A percentile compares a stretch with the other conserved stretches of the same genome.
phyloP scores from a whole-genome alignment of 495 filamentous ascomycete genomes.

The Podospora australis region DNA sequence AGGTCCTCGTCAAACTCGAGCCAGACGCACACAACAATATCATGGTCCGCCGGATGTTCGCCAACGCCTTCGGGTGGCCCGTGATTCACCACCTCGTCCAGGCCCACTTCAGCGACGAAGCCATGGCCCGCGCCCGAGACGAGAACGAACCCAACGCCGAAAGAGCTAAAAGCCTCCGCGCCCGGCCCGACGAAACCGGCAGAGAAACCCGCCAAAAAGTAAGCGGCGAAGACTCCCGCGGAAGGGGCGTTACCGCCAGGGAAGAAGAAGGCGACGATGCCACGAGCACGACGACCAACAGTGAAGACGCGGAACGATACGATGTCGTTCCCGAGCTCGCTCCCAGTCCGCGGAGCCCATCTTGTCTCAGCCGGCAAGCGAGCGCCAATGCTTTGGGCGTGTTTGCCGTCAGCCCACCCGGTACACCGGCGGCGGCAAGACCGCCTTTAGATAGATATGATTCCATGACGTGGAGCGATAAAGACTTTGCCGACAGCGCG shows the following conservation, averaged over 20 bases:
- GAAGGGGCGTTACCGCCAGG: slow-evolving; percentile 4
- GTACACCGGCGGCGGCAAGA: slow-evolving; percentile 16
- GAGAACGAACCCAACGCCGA: slow-evolving; percentile 38
- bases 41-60: slow-evolving; percentile 88
- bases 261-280: slow-evolving; percentile 15
- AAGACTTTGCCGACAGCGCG: slow-evolving; percentile 46
- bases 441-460: slow-evolving; percentile 28
- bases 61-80: slow-evolving; percentile 96
- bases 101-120: slow-evolving; percentile 76
- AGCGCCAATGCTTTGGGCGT: slow-evolving; percentile 6
- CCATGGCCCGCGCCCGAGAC: slow-evolving; percentile 53
- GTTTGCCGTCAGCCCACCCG: slow-evolving; percentile 3
- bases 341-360: background rate
- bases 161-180: slow-evolving; percentile 32
- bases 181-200: slow-evolving; percentile 34
- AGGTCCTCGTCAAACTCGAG: slow-evolving; percentile 90
- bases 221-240: background rate
- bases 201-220: slow-evolving; percentile 26
- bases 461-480: slow-evolving; percentile 48
- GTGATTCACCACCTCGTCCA: slow-evolving; percentile 91
- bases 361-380: background rate
- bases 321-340: slow-evolving; percentile 8
- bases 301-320: slow-evolving; percentile 3
- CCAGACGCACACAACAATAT: slow-evolving; percentile 99
- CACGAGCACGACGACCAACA: slow-evolving; percentile 18